Evolutionary conservation across 768 basidiomycete genomes (phyloP), one percentile per base, ranked within the genome.

Genomic region (Lactarius hengduanensis): DNA sequence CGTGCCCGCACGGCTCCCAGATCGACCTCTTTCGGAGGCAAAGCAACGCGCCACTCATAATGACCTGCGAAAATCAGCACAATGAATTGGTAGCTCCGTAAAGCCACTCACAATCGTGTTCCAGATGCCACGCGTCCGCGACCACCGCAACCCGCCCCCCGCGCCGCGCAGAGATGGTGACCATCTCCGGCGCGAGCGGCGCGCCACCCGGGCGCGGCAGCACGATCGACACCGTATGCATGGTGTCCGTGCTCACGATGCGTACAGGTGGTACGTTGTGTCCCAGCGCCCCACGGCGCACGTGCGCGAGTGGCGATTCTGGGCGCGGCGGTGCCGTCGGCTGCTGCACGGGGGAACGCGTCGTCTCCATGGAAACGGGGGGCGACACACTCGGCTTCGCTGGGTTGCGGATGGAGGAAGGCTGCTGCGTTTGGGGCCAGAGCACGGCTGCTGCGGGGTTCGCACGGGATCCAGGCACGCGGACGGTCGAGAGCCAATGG

Each of bases 41-140:
- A 61, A 1, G 57, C 55, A 59, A 65, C 16, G 32, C 57, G 34
- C 67, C 67, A 68, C 40, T 68, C 67, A 60, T 60, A 68, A 32
- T 68, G 67, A 57, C 67, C 67, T 66, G 55, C 38, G 8, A 11
- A 3, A 30, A 18, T 2, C 1, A 57, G 32, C 16, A 57, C 6
- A 41, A 41, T 41, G 43, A 45, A 45, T 10, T 0, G 20, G 43
- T 6, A 18, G 5, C 43, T 9, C 15, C 56, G n/a, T 3, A 57
- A 36, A n/a, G 34, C 34, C 57, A 60, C 66, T 58, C 7, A 68
- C 66, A 68, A 45, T 68, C 63, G 15, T 60, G 59, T 15, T 66
- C 64, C 8, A 68, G 45, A 56, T 68, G 67, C 67, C 67, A 68
- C 20, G 67, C 67, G 36, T 68, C 67, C 38, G 64, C 67, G 22